Evolutionary conservation across 2,329 filamentous ascomycete species (phyloP).

Genomic region (Stachybotrys echinatus): DNA sequence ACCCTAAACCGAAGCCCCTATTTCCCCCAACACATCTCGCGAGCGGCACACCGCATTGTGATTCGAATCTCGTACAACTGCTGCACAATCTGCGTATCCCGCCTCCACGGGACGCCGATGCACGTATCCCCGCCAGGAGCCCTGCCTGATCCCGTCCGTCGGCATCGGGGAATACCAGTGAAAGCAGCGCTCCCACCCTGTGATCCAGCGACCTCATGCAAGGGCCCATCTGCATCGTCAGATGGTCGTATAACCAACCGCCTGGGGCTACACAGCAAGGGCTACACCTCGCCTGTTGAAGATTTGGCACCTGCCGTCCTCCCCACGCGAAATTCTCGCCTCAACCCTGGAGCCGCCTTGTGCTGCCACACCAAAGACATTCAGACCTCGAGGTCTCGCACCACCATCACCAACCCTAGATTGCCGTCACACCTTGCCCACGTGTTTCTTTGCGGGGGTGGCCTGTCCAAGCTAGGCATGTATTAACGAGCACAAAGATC

Average conservation of each 20-base stretch:
- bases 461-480: slow-evolving; percentile 19
- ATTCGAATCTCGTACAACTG: background rate
- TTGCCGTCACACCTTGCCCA: background rate
- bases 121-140: background rate
- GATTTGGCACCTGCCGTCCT: slow-evolving; percentile 1
- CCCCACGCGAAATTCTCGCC: background rate
- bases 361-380: background rate
- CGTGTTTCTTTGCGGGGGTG: slow-evolving; percentile 1
- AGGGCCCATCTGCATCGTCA: background rate
- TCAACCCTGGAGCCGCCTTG: background rate
- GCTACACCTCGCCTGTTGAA: background rate
- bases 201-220: background rate
- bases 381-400: background rate
- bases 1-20: background rate
- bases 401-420: background rate
- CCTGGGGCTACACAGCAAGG: background rate
- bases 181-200: background rate
- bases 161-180: background rate
- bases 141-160: background rate
- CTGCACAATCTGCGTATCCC: background rate
- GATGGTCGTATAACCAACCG: background rate
- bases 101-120: background rate
- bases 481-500: slow-evolving; percentile 16
- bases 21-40: background rate
- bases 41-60: background rate